phyloP scores from a whole-genome alignment of 768 basidiomycete genomes.

The Termitomyces sp. region DNA sequence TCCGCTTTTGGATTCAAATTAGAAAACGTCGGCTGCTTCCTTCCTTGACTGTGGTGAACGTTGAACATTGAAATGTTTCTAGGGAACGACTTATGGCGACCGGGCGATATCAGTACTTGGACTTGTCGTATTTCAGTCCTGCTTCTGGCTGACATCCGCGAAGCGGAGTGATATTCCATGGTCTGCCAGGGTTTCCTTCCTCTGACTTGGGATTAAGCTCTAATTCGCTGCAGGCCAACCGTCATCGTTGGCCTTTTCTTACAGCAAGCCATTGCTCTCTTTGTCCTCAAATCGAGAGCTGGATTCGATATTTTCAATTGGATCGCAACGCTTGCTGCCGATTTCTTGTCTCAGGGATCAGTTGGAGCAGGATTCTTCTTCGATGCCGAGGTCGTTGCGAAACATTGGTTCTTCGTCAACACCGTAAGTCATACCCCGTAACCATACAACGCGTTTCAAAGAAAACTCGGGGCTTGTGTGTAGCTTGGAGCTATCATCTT shows the following conservation, averaged over 20 bases:
- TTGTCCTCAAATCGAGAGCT: slow-evolving; percentile 81
- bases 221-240: slow-evolving; percentile 55
- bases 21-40: slow-evolving; percentile 35
- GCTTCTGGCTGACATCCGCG: slow-evolving; percentile 66
- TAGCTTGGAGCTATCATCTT: slow-evolving; percentile 81
- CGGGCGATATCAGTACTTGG: slow-evolving; percentile 81
- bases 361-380: slow-evolving; percentile 84
- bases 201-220: background rate
- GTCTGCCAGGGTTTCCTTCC: slow-evolving; percentile 30
- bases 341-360: slow-evolving; percentile 66
- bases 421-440: slow-evolving; percentile 38
- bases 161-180: slow-evolving; percentile 66
- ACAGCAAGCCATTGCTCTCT: slow-evolving; percentile 83
- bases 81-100: slow-evolving; percentile 63
- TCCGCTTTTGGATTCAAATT: slow-evolving; percentile 82
- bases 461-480: background rate
- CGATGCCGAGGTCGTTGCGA: slow-evolving; percentile 52
- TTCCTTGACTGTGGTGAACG: slow-evolving; percentile 13
- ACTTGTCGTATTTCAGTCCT: slow-evolving; percentile 71
- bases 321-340: slow-evolving; percentile 75
- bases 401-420: slow-evolving; percentile 85
- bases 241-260: slow-evolving; percentile 81
- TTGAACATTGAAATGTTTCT: background rate
- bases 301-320: slow-evolving; percentile 83
- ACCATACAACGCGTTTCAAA: background rate